phyloP scores from a whole-genome alignment of 305 asterid genomes.

The Fraxinus angustifolia region DNA sequence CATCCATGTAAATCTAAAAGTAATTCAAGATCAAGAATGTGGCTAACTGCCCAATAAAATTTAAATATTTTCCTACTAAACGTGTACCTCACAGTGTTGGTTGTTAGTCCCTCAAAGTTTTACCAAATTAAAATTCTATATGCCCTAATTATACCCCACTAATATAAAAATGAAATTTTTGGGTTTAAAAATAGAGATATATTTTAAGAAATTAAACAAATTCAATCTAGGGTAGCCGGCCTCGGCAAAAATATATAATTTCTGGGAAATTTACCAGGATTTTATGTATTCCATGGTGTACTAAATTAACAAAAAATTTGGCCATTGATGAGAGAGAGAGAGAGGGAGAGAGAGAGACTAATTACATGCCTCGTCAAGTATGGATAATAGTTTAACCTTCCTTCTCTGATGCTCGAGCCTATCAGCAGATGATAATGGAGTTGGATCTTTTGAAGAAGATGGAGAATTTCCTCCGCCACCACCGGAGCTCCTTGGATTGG shows the following conservation, averaged over 20 bases:
- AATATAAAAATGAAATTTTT: conserved; percentile 21
- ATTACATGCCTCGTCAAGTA: conserved; percentile 89
- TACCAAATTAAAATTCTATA: conserved; percentile 28
- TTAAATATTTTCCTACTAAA: conserved; percentile 16
- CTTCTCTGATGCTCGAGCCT: conserved; percentile 40
- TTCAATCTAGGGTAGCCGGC: conserved; percentile 37
- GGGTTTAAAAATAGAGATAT: conserved; percentile 22
- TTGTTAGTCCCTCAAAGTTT: conserved; percentile 39
- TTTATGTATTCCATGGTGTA: conserved; percentile 27
- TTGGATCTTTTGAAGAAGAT: conserved; percentile 25
- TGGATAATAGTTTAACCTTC: conserved; percentile 45
- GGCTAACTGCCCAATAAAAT: conserved; percentile 26
- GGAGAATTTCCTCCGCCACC: conserved; percentile 16
- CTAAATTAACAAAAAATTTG: conserved; percentile 36
- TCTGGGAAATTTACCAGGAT: conserved; percentile 33
- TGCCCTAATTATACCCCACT: conserved; percentile 42
- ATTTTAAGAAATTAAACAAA: conserved; percentile 18
- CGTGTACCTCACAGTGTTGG: conserved; percentile 19
- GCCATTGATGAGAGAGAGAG: conserved; percentile 23
- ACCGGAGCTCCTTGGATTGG: conserved; percentile 28
- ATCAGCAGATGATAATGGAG: conserved; percentile 38
- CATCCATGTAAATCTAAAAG: not conserved
- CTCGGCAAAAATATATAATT: conserved; percentile 33
- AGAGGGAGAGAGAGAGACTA: conserved; percentile 19
- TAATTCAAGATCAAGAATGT: not conserved